Evolutionary conservation across 306 rosid species (phyloP).

Genomic region (Dicorynia guianensis): DNA sequence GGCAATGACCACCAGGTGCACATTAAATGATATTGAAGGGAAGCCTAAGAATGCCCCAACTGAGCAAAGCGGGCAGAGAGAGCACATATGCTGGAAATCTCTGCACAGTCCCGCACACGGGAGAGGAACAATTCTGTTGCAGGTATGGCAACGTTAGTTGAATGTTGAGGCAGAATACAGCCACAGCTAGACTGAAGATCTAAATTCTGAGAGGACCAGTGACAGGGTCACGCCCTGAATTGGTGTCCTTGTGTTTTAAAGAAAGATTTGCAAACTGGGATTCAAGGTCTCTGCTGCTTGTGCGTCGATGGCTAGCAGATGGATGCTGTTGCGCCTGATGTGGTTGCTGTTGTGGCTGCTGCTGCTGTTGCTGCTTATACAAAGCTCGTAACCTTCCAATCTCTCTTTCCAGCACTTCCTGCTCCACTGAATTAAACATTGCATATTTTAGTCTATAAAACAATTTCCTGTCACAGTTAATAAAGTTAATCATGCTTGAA

Average conservation of each 20-base stretch:
- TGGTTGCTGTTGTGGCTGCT: slow-evolving; percentile 62
- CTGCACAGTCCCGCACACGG: slow-evolving; percentile 49
- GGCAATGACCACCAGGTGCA: slow-evolving; percentile 72
- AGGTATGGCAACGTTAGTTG: slow-evolving; percentile 40
- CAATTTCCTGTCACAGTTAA: slow-evolving; percentile 17
- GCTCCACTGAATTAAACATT: slow-evolving; percentile 84
- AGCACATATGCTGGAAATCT: slow-evolving; percentile 37
- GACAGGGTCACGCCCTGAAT: slow-evolving; percentile 56
- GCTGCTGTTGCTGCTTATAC: slow-evolving; percentile 74
- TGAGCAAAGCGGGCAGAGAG: slow-evolving; percentile 43
- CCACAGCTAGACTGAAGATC: slow-evolving; percentile 45
- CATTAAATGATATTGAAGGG: slow-evolving; percentile 37
- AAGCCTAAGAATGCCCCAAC: slow-evolving; percentile 34
- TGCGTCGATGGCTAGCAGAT: slow-evolving; percentile 62
- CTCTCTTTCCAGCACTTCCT: slow-evolving; percentile 98
- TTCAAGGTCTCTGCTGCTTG: slow-evolving; percentile 77
- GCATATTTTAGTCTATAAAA: slow-evolving; percentile 50
- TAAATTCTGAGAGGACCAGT: slow-evolving; percentile 62
- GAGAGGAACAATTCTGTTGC: slow-evolving; percentile 41
- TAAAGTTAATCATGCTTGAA: slow-evolving; percentile 14
- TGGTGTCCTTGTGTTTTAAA: slow-evolving; percentile 63
- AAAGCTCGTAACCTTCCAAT: slow-evolving; percentile 82
- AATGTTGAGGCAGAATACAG: slow-evolving; percentile 38
- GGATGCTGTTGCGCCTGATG: slow-evolving; percentile 49
- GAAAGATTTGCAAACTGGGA: slow-evolving; percentile 73